Base-by-base conservation (phyloP, 805 yeast species). In the Yarrowia porcina region DNA sequence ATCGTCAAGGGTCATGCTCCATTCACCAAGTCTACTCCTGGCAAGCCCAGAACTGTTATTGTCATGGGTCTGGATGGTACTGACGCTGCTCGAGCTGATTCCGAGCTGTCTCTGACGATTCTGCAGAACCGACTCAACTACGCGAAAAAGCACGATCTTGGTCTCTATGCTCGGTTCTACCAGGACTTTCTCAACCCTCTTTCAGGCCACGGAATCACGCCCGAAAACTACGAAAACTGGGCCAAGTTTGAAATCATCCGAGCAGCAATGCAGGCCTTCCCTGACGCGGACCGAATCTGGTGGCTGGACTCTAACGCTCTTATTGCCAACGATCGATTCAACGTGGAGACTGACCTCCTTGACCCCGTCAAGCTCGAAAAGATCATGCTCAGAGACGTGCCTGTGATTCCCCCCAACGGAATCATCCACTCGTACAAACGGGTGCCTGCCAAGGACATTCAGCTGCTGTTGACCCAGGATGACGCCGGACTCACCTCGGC, bases 221-320 rank as follows among this genome's bases (percentile, higher is more conserved):
- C 44, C 20, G 63, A 42, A 17, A 47, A 64, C 33, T 27, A 47
- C 17, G 32, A 65, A 30, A 66, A 83, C 28, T 89, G 96, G 94
- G 81, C 84, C 32, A 83, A 86, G 66, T 70, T 86, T 28, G 81
- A 82, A 63, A 73, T 86, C 41, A 73, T 90, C 71, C 81, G 96
- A 65, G 94, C 92, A 44, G 97, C 98, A n/a, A 85, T 93, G 87
- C 83, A 83, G 72, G 94, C 96, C 0, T 91, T 91, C 77, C 98
- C 98, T 1, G 79, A 86, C 52, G 88, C 97, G n/a, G 84, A 89
- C 72, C 88, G 90, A 79, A 86, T 92, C 70, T 89, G 97, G 94
- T 92, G 85, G 70, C 71, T 94, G 45, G 97, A 90, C 72, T 71
- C 68, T 50, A 84, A 87, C 69, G 84, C 93, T 0, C 74, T 90